Base-by-base conservation (phyloP, 768 basidiomycete genomes). In the Boletus rubescentipes region DNA sequence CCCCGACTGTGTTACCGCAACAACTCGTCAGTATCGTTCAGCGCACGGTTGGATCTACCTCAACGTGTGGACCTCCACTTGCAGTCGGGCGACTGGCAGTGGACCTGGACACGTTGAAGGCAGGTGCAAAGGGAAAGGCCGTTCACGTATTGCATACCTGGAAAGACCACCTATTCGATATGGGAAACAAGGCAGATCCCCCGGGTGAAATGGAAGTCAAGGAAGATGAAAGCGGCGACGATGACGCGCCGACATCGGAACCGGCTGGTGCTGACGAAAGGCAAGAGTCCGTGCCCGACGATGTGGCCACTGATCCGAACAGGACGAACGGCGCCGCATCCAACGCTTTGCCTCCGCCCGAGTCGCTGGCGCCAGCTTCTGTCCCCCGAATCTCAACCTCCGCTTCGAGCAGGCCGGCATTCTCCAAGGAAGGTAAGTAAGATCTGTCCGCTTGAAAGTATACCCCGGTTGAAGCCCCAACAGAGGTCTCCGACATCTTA, bases 21-120 rank as follows among this genome's bases (percentile, higher is more conserved):
- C 79, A 86, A 46, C 75, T 92, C 15, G 86, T 91, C 18, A 74
- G 80, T n/a, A 72, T 93, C 26, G 72, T 80, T 30, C 80, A 83
- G 62, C 80, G 78, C 62, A 70, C 67, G 5, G 64, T 51, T 36
- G 67, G 71, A 45, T 66, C 70, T 12, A 10, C 58, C 12, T 55
- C 54, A 59, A 72, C 58, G 37, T 49, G 46, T 62, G 65, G 62
- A 9, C 63, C 81, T 14, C 88, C 90, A 2, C 74, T 93, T n/a
- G 89, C 85, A 34, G 82, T 94, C 7, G 91, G 91, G 1, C 76
- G 78, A 23, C 80, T 91, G 79, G 87, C 84, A 4, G 70, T 89
- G 10, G 65, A 81, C 16, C 73, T 77, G 41, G 73, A 78, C 47
- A 73, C 75, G 41, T 64, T 90, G 51, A 67, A 72, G 41, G 69